Evolutionary conservation across 1,284 basidiomycete genomes (phyloP).

Genomic region (Trametes polyzona): DNA sequence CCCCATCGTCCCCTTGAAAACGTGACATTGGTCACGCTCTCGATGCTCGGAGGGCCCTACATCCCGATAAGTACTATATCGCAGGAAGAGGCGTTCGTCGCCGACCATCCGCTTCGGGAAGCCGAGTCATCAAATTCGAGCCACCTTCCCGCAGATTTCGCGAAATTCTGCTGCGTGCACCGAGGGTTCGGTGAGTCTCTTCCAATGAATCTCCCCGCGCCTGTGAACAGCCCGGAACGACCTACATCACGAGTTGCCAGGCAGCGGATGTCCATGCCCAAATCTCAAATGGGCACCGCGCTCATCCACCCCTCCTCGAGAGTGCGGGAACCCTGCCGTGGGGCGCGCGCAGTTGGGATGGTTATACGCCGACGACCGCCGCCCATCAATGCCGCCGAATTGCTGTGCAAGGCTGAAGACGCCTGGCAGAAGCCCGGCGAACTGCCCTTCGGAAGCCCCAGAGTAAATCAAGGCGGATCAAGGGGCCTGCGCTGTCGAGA

Average conservation of each 20-base stretch:
- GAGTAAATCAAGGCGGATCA: conserved; percentile 26
- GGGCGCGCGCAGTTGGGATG: conserved; percentile 3
- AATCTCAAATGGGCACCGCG: too few species aligned
- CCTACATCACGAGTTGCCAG: not conserved
- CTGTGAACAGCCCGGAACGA: not conserved
- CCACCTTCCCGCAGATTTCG: not conserved
- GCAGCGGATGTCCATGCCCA: too few species aligned
- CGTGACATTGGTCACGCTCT: not conserved
- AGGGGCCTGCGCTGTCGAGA: conserved; percentile 16
- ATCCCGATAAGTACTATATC: conserved; percentile 2
- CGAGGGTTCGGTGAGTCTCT: not conserved
- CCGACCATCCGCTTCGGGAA: conserved; percentile 4
- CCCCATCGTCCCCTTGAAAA: not conserved
- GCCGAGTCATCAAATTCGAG: conserved; percentile 9
- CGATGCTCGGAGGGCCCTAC: not conserved
- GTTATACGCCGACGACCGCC: not conserved
- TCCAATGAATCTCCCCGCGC: not conserved
- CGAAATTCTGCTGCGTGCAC: not conserved
- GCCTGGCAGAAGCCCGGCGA: conserved; percentile 5
- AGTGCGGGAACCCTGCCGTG: too few species aligned
- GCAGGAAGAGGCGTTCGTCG: not conserved
- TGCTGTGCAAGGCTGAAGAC: conserved; percentile 10
- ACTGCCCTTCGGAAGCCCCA: conserved; percentile 2
- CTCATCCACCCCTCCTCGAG: too few species aligned
- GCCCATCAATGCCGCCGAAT: conserved; percentile 10